phyloP scores from a whole-genome alignment of 2,329 filamentous ascomycete species.

The Alternaria gansuensis region DNA sequence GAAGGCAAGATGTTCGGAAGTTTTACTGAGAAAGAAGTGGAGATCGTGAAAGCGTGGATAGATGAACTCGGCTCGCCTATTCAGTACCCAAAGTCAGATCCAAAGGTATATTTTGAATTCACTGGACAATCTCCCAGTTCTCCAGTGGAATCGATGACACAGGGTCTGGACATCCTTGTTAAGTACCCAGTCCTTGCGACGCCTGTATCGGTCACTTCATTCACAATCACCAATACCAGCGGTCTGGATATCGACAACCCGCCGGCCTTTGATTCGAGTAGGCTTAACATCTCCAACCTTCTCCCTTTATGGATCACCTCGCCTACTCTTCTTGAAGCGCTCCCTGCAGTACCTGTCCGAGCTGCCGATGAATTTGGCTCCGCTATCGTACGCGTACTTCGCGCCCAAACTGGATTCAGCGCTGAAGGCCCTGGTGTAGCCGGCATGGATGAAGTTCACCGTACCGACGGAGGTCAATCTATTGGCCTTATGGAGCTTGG shows the following conservation, averaged over 20 bases:
- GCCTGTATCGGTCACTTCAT: not conserved
- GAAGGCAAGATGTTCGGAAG: conserved; percentile 61
- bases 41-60: conserved; percentile 54
- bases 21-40: conserved; percentile 58
- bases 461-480: conserved; percentile 29
- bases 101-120: conserved; percentile 35
- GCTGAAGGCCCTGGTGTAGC: conserved; percentile 49
- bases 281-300: conserved; percentile 24
- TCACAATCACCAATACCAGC: not conserved
- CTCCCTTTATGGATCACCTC: conserved; percentile 54
- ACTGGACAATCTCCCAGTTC: conserved; percentile 16
- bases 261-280: not conserved
- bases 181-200: conserved; percentile 24
- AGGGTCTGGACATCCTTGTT: conserved; percentile 15
- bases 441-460: conserved; percentile 55
- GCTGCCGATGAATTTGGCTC: conserved; percentile 47
- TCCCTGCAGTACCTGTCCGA: conserved; percentile 50
- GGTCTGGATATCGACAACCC: not conserved
- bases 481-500: conserved; percentile 50
- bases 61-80: conserved; percentile 39
- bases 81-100: conserved; percentile 9
- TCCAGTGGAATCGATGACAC: conserved; percentile 1
- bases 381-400: conserved; percentile 52
- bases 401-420: conserved; percentile 54
- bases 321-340: conserved; percentile 51